phyloP scores from a whole-genome alignment of 345 rosid genomes.

The Populus deltoides region DNA sequence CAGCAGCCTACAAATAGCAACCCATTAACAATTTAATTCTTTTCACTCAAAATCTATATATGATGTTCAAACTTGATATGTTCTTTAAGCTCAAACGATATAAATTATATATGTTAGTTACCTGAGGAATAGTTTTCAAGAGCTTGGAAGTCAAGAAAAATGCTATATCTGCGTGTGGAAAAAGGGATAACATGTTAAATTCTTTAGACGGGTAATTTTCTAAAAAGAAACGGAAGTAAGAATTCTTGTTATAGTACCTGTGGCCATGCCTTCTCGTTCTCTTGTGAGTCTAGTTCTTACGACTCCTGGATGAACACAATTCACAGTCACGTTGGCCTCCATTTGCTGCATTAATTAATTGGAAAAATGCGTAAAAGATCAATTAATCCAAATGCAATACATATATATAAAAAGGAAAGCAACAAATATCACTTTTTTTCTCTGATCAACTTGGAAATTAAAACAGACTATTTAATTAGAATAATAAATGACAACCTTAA shows the following conservation, averaged over 20 bases:
- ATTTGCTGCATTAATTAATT: conserved; percentile 49
- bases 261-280: conserved; percentile 81
- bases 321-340: conserved; percentile 76
- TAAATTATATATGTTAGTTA: conserved; percentile 8
- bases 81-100: not conserved
- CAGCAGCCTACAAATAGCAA: conserved; percentile 60
- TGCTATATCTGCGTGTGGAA: conserved; percentile 52
- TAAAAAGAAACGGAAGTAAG: not conserved
- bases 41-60: not conserved
- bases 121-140: conserved; percentile 89
- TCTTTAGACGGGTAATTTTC: not conserved
- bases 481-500: conserved; percentile 44
- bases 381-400: not conserved
- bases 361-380: not conserved
- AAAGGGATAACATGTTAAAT: not conserved
- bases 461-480: not conserved
- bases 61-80: not conserved
- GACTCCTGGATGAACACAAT: conserved; percentile 92
- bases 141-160: conserved; percentile 85
- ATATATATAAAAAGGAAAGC: conserved; percentile 13
- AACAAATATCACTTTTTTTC: conserved; percentile 34
- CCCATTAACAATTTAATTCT: not conserved
- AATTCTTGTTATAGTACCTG: conserved; percentile 40
- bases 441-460: not conserved
- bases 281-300: conserved; percentile 89